These are phyloP conservation scores for Gossypium aridum DNA, from an alignment of 441 rosid species.

Conservation along the genomic window DNA sequence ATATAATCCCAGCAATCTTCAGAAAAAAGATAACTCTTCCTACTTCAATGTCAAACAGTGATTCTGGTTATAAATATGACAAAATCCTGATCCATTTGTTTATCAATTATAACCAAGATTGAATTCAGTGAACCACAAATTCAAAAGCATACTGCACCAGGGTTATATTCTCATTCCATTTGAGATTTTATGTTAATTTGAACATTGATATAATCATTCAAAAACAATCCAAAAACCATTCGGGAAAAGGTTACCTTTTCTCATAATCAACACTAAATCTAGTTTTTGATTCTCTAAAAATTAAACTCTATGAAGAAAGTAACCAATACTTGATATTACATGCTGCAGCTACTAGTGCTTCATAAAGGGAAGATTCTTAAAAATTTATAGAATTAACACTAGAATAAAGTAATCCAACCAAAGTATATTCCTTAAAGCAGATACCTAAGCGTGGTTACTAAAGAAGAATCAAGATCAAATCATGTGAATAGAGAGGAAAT, in stretches of 20 bases:
- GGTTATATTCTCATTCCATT: not conserved
- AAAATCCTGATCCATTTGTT: not conserved
- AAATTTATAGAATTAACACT: not conserved
- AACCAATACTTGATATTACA: not conserved
- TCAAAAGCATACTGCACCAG: not conserved
- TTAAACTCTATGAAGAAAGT: not conserved
- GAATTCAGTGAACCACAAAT: not conserved
- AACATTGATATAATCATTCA: not conserved
- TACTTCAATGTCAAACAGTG: not conserved
- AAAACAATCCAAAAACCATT: not conserved
- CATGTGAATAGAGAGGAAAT: not conserved
- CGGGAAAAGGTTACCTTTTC: not conserved
- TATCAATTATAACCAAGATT: not conserved
- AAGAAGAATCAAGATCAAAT: not conserved
- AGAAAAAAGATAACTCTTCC: too few species aligned
- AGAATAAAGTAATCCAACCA: not conserved
- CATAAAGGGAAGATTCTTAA: not conserved
- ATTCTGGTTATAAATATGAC: not conserved
- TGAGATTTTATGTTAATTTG: not conserved
- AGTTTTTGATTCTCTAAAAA: not conserved
- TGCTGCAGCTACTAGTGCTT: not conserved
- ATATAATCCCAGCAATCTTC: too few species aligned
- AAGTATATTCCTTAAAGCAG: not conserved
- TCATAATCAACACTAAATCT: not conserved
- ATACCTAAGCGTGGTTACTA: not conserved